Base-by-base conservation (phyloP, 208 protist genomes). In the Trypanosoma scelopori region DNA sequence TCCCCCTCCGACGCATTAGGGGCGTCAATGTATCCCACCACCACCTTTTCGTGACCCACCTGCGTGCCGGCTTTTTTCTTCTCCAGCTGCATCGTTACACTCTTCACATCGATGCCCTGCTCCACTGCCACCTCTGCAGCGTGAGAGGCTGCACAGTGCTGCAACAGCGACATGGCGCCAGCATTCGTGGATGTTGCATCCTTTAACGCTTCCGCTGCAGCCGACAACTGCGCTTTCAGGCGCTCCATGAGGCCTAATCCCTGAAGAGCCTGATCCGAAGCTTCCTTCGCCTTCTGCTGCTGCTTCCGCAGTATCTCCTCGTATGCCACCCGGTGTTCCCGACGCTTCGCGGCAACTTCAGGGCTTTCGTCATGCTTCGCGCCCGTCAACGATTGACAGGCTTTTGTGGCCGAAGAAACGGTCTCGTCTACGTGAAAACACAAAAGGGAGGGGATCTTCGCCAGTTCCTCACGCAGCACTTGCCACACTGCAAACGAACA, bases 11-110 rank as follows among this genome's bases (percentile, higher is more conserved):
- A 79, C 0, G 82, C 84, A 6, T 55, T 48, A 4, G 89, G 89
- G 4, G 89, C 89, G 37, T 92, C 86, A 55, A 95, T 95, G 75
- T 92, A 92, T 53, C 89, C 89, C 5, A 95, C 86, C 2, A 95
- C 82, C 3, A 89, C 77, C 22, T 71, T 66, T 23, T 89, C 81
- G n/a, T 77, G 60, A 16, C 72, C 78, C 1, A 90, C 70, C n/a
- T 65, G 48, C 23, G 52, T 39, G 22, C 39, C 48, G 42, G 49
- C 66, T 35, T 55, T 66, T 20, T 59, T 66, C 77, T 91, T 81
- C 65, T 92, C 89, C 0, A 92, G 46, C n/a, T 83, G 78, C 74
- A 95, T 84, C 30, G 74, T 72, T 1, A 95, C 82, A 52, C 84
- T 76, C 64, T 87, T 82, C 18, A 95, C 86, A 56, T 95, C 84